phyloP scores from a whole-genome alignment of 2,329 filamentous ascomycete species.

The Bipolaris cookei region DNA sequence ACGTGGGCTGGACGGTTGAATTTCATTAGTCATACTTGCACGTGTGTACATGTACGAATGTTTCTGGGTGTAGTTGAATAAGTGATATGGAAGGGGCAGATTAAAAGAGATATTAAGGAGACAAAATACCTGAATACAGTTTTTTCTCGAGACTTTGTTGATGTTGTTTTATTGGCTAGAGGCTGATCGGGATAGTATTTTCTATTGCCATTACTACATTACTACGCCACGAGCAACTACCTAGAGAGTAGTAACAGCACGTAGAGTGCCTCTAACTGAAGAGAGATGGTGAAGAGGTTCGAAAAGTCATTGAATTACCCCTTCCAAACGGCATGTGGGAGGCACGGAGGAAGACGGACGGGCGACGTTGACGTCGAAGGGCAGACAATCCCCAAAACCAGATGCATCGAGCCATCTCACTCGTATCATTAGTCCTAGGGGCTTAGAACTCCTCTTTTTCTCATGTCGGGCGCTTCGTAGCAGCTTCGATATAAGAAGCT shows the following conservation, averaged over 20 bases:
- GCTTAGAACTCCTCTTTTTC: neutral
- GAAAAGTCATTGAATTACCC: neutral
- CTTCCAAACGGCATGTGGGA: neutral
- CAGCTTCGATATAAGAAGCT: slow-evolving; percentile 2
- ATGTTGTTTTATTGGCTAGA: too few relatives aligned
- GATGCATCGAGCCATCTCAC: slow-evolving; percentile 11
- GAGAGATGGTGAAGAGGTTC: neutral
- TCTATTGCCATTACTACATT: too few relatives aligned
- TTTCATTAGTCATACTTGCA: too few relatives aligned
- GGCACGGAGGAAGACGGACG: neutral
- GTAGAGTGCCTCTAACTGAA: neutral
- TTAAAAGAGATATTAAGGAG: too few relatives aligned
- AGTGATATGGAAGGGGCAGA: too few relatives aligned
- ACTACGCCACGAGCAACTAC: neutral
- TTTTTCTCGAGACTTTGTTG: too few relatives aligned
- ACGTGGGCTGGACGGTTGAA: neutral
- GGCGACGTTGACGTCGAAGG: slow-evolving; percentile 8
- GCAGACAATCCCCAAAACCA: neutral
- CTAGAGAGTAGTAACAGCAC: neutral
- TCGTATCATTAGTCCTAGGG: neutral
- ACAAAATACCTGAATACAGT: too few relatives aligned
- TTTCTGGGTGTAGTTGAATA: neutral
- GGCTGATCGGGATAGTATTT: too few relatives aligned
- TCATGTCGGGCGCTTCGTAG: neutral
- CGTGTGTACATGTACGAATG: neutral